These are phyloP conservation scores for Hypoxylon lienhwacheense DNA, from an alignment of 495 filamentous ascomycete genomes.

Conservation along the genomic window DNA sequence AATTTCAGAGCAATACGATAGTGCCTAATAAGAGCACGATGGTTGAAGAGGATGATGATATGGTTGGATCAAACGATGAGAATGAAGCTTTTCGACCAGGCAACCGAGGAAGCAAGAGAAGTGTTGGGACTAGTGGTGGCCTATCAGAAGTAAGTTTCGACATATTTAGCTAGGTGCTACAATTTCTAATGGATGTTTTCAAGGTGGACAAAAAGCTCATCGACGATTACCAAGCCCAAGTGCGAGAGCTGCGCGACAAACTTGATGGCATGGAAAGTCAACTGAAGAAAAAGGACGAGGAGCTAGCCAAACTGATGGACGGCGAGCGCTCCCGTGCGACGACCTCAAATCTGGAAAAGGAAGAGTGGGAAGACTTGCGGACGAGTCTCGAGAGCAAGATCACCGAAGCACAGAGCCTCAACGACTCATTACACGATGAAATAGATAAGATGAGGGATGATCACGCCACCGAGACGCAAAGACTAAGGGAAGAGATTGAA, in stretches of 20 bases:
- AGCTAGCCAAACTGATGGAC: slow-evolving; percentile 46
- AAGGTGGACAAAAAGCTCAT: slow-evolving; percentile 71
- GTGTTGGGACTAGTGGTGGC: slow-evolving; percentile 46
- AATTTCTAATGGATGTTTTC: slow-evolving; percentile 1
- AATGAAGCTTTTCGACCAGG: slow-evolving; percentile 53
- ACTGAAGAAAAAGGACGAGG: slow-evolving; percentile 55
- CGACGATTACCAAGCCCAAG: slow-evolving; percentile 75
- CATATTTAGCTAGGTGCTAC: not conserved
- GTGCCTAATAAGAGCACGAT: slow-evolving; percentile 97
- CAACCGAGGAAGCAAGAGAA: slow-evolving; percentile 60
- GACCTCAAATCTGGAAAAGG: slow-evolving; percentile 56
- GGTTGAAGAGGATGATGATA: slow-evolving; percentile 93
- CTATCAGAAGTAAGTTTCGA: slow-evolving; percentile 52
- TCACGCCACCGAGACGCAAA: slow-evolving; percentile 63
- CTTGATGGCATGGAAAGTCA: slow-evolving; percentile 68
- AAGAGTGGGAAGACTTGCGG: slow-evolving; percentile 75
- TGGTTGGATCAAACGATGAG: slow-evolving; percentile 47
- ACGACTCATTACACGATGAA: slow-evolving; percentile 73
- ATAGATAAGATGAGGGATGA: slow-evolving; percentile 70
- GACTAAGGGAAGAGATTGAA: slow-evolving; percentile 66
- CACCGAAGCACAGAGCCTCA: slow-evolving; percentile 74
- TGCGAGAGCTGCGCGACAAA: slow-evolving; percentile 72
- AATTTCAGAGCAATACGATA: slow-evolving; percentile 93
- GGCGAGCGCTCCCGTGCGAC: slow-evolving; percentile 47
- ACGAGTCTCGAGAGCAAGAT: slow-evolving; percentile 76